phyloP scores from a whole-genome alignment of 768 basidiomycete species.

The Sarcodon sp. region DNA sequence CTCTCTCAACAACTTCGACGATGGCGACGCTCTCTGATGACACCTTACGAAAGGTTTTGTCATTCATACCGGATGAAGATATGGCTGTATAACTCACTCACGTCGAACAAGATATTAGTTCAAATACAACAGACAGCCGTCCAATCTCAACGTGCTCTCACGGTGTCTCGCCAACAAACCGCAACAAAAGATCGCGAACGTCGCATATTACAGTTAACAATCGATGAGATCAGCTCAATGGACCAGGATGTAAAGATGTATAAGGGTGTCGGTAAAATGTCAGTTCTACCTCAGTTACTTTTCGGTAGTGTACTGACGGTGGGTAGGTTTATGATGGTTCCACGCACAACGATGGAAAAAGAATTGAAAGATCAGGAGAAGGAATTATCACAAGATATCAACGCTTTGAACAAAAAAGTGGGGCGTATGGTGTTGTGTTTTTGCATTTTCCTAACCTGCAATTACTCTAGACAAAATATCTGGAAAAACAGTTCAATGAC shows the following conservation, averaged over 20 bases:
- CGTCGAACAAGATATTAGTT: constrained; percentile 55
- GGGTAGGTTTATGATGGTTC: constrained; percentile 81
- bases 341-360: constrained; percentile 65
- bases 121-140: constrained; percentile 91
- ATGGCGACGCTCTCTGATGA: constrained; percentile 43
- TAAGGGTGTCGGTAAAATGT: constrained; percentile 97
- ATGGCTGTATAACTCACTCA: neutral
- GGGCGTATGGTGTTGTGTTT: neutral
- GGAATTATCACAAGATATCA: constrained; percentile 73
- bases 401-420: constrained; percentile 79
- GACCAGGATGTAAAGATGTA: constrained; percentile 72
- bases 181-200: constrained; percentile 79
- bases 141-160: constrained; percentile 71
- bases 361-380: constrained; percentile 71
- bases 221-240: constrained; percentile 65
- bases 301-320: neutral
- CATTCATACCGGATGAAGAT: neutral
- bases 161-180: constrained; percentile 62
- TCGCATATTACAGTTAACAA: constrained; percentile 81
- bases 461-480: constrained; percentile 60
- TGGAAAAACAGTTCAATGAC: constrained; percentile 90
- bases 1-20: neutral
- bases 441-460: neutral
- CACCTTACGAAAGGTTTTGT: constrained; percentile 60
- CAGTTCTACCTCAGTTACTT: constrained; percentile 10